Percentiles rank a stretch among this genome's conserved stretches.
Evolutionary conservation across 495 filamentous ascomycete genomes (phyloP).

Genomic region (Daldinia caldariorum): DNA sequence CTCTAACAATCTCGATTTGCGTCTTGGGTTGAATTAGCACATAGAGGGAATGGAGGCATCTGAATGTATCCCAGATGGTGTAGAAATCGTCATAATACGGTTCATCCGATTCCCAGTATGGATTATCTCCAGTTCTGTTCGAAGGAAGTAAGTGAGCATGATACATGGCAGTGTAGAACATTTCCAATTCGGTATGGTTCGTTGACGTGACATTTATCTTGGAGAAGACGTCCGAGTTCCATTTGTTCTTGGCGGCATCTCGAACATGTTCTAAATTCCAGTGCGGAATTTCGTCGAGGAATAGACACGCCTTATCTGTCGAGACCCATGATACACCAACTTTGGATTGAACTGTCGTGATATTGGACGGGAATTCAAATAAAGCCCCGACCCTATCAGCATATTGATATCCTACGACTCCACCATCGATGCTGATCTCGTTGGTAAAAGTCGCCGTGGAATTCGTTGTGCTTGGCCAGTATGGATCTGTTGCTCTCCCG

Average conservation of each 20-base stretch:
- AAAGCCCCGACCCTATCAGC: slow-evolving; percentile 54
- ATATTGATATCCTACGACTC: slow-evolving; percentile 34
- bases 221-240: slow-evolving; percentile 69
- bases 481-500: slow-evolving; percentile 50
- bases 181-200: slow-evolving; percentile 60
- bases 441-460: slow-evolving; percentile 27
- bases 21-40: slow-evolving; percentile 68
- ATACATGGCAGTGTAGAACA: slow-evolving; percentile 71
- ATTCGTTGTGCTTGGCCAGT: slow-evolving; percentile 30
- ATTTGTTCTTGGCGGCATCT: slow-evolving; percentile 57
- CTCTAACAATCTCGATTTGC: slow-evolving; percentile 72
- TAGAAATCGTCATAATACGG: slow-evolving; percentile 69
- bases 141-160: slow-evolving; percentile 75
- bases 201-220: slow-evolving; percentile 66
- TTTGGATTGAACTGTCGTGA: slow-evolving; percentile 61
- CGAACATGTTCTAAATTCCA: slow-evolving; percentile 58
- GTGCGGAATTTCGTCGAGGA: slow-evolving; percentile 65
- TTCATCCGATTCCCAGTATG: slow-evolving; percentile 68
- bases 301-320: slow-evolving; percentile 65
- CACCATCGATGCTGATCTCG: slow-evolving; percentile 25
- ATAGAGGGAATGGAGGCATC: slow-evolving; percentile 67
- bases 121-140: slow-evolving; percentile 74
- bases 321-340: slow-evolving; percentile 77
- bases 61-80: slow-evolving; percentile 66
- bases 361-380: slow-evolving; percentile 47